phyloP scores from a whole-genome alignment of 1,139 yeast species.

The Taphrina sp. region DNA sequence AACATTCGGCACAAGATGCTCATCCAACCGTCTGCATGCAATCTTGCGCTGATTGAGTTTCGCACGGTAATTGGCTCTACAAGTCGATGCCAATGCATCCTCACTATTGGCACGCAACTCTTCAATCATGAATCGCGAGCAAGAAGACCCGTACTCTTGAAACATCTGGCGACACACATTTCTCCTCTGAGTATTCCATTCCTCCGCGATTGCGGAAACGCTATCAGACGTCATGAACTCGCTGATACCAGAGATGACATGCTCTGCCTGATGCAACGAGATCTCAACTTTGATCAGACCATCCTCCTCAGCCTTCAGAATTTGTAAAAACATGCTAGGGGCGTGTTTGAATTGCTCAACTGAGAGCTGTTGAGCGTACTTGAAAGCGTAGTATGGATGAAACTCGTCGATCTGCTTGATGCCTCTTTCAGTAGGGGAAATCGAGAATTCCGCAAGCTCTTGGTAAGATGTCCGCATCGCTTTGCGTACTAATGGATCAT shows the following conservation, averaged over 20 bases:
- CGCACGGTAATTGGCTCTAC: conserved; percentile 65
- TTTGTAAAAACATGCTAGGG: conserved; percentile 81
- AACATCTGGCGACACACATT: conserved; percentile 65
- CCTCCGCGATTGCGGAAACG: conserved; percentile 70
- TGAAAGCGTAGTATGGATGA: conserved; percentile 83
- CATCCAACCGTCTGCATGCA: conserved; percentile 7
- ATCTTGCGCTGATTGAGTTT: conserved; percentile 74
- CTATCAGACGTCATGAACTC: conserved; percentile 72
- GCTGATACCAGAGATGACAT: conserved; percentile 52
- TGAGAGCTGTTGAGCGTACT: conserved; percentile 80
- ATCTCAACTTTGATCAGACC: conserved; percentile 55
- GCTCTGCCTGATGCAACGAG: conserved; percentile 42
- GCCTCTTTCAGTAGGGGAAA: conserved; percentile 84
- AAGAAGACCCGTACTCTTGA: conserved; percentile 63
- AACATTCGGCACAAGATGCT: conserved; percentile 68
- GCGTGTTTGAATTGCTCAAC: conserved; percentile 67
- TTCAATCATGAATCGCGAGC: conserved; percentile 77
- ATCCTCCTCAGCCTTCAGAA: conserved; percentile 83
- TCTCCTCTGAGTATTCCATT: conserved; percentile 80
- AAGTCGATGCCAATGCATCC: conserved; percentile 63
- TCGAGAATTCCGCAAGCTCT: conserved; percentile 66
- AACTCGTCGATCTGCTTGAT: conserved; percentile 72
- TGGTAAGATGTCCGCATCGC: conserved; percentile 67
- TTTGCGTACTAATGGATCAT: conserved; percentile 76
- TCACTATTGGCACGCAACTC: conserved; percentile 76